These are phyloP conservation scores for Tilletia horrida DNA, from an alignment of 1,284 basidiomycete species.

Conservation along the genomic window DNA sequence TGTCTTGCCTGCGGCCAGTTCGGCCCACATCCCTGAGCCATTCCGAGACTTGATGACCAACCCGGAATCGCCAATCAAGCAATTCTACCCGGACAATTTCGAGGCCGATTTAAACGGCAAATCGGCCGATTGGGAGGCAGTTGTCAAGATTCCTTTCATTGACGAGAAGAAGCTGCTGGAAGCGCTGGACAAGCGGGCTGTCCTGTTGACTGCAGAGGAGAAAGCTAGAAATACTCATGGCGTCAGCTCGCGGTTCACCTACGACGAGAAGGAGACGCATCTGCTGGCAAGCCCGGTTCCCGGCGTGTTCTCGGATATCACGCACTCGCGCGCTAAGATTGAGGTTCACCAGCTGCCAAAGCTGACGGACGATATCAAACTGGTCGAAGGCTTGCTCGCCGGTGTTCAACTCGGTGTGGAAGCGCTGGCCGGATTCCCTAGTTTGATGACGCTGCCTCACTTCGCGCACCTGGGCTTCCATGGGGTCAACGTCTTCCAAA, in stretches of 20 bases:
- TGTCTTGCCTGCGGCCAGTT: slow-evolving; percentile 85
- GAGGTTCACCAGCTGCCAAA: slow-evolving; percentile 77
- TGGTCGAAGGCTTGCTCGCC: slow-evolving; percentile 80
- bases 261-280: slow-evolving; percentile 62
- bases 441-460: slow-evolving; percentile 81
- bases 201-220: slow-evolving; percentile 76
- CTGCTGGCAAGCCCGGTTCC: slow-evolving; percentile 84
- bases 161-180: slow-evolving; percentile 74
- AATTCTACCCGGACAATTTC: slow-evolving; percentile 90
- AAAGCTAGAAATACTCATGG: slow-evolving; percentile 73
- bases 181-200: slow-evolving; percentile 68
- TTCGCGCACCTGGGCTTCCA: slow-evolving; percentile 75
- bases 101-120: slow-evolving; percentile 95
- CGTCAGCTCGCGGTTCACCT: slow-evolving; percentile 74
- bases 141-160: slow-evolving; percentile 99
- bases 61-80: slow-evolving; percentile 78
- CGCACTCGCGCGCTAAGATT: slow-evolving; percentile 74
- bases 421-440: slow-evolving; percentile 92
- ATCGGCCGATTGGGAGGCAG: slow-evolving; percentile 97
- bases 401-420: slow-evolving; percentile 82
- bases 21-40: slow-evolving; percentile 77
- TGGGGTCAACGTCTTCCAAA: slow-evolving; percentile 88
- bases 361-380: slow-evolving; percentile 68
- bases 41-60: slow-evolving; percentile 90
- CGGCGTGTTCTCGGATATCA: slow-evolving; percentile 88